Conservation (phyloP, 1,284 basidiomycete genomes). For the Pseudozyma hubeiensis region DNA sequence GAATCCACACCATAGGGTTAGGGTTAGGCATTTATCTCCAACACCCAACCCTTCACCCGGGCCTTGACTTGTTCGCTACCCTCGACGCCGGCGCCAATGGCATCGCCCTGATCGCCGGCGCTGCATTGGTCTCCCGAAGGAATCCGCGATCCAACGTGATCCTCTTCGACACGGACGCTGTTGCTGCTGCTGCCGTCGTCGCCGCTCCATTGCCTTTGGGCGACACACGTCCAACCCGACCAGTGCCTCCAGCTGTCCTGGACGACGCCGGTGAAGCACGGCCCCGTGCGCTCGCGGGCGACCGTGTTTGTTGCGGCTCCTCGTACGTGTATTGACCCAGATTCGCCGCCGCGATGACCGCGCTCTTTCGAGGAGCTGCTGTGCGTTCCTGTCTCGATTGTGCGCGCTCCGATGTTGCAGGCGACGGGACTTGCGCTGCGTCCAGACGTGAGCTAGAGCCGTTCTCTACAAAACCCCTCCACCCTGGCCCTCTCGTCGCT, state of each 20-base stretch:
- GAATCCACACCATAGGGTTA: background rate
- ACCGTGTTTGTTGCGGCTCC: conserved; percentile 2
- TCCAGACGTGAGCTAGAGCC: background rate
- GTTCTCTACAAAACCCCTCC: background rate
- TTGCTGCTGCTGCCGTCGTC: background rate
- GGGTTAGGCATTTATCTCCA: background rate
- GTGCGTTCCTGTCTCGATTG: conserved; percentile 1
- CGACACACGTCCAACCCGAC: background rate
- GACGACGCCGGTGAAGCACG: conserved; percentile 3
- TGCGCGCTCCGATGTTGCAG: background rate
- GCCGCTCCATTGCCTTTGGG: conserved; percentile 2
- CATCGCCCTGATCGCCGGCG: conserved; percentile 20
- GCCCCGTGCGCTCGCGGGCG: background rate
- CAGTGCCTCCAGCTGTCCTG: background rate
- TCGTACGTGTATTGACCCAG: conserved; percentile 26
- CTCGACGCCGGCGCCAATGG: conserved; percentile 13
- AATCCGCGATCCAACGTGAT: conserved; percentile 15
- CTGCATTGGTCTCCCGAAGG: background rate
- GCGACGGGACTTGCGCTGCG: background rate
- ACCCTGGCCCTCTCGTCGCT: conserved; percentile 3
- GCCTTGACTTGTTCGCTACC: conserved; percentile 17
- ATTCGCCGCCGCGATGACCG: conserved; percentile 15
- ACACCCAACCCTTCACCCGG: conserved; percentile 5
- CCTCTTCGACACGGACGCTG: conserved; percentile 10
- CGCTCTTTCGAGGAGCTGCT: conserved; percentile 23